Conservation (phyloP, 2,329 filamentous ascomycete species). For the Fusarium sp. region DNA sequence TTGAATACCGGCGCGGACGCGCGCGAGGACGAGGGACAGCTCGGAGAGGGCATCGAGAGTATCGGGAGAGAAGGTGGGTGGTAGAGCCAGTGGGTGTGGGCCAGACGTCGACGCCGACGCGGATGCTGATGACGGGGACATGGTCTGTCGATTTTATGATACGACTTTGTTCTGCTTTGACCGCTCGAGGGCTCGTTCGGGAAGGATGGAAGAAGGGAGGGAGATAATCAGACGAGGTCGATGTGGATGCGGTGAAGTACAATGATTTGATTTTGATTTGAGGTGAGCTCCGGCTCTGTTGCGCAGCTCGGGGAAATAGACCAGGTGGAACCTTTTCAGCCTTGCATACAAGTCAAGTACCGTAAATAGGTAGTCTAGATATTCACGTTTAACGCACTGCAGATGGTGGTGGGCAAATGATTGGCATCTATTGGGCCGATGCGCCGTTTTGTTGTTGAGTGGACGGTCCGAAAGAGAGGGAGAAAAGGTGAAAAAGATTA, state of each 20-base stretch:
- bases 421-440: slow-evolving; percentile 43
- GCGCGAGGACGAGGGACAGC: slow-evolving; percentile 80
- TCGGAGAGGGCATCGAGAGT: slow-evolving; percentile 88
- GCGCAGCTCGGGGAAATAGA: slow-evolving; percentile 29
- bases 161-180: slow-evolving; percentile 18
- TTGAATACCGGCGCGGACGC: slow-evolving; percentile 69
- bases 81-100: slow-evolving; percentile 62
- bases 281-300: background rate
- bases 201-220: slow-evolving; percentile 1
- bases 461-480: slow-evolving; percentile 39
- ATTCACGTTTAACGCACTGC: slow-evolving; percentile 8
- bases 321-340: slow-evolving; percentile 37
- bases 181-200: slow-evolving; percentile 18
- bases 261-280: slow-evolving; percentile 16
- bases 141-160: slow-evolving; percentile 30
- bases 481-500: background rate
- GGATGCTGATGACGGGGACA: slow-evolving; percentile 48
- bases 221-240: slow-evolving; percentile 33
- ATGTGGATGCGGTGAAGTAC: slow-evolving; percentile 31
- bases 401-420: slow-evolving; percentile 37
- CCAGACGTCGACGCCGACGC: slow-evolving; percentile 34
- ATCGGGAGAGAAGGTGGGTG: slow-evolving; percentile 79
- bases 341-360: slow-evolving; percentile 40
- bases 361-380: slow-evolving; percentile 14
- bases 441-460: slow-evolving; percentile 40